These are phyloP conservation scores for Poterioochromonas sp. DNA, from an alignment of 352 stramenopile genomes.

Conservation along the genomic window DNA sequence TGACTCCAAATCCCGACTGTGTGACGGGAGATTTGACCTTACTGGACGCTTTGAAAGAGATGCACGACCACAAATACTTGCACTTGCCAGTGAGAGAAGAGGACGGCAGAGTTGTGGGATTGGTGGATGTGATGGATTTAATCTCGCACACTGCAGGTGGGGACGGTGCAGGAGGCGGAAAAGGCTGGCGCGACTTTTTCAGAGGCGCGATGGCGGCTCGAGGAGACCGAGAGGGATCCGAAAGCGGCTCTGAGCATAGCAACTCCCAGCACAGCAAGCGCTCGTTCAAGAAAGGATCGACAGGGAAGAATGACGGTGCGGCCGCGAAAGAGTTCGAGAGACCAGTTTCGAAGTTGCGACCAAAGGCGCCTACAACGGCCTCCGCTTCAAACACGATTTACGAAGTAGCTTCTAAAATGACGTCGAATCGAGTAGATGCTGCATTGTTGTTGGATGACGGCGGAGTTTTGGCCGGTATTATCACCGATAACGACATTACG, in stretches of 20 bases:
- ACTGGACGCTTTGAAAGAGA: slow-evolving; percentile 89
- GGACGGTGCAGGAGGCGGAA: neutral
- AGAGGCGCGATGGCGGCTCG: slow-evolving; percentile 23
- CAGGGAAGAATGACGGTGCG: too few species aligned
- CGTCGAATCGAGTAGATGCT: slow-evolving; percentile 74
- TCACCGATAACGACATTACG: slow-evolving; percentile 91
- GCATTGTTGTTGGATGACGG: slow-evolving; percentile 76
- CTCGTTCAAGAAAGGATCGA: too few species aligned
- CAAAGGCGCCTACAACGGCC: slow-evolving; percentile 74
- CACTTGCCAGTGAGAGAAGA: slow-evolving; percentile 86
- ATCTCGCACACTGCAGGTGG: slow-evolving; percentile 50
- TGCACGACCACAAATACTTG: slow-evolving; percentile 92
- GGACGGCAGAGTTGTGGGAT: slow-evolving; percentile 63
- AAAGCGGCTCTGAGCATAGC: too few species aligned
- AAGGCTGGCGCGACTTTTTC: slow-evolving; percentile 10
- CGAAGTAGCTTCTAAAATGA: slow-evolving; percentile 70
- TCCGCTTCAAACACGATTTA: slow-evolving; percentile 63
- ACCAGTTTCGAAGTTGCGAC: slow-evolving; percentile 53
- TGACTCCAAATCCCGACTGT: slow-evolving; percentile 89
- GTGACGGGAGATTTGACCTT: slow-evolving; percentile 79
- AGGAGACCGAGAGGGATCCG: too few species aligned
- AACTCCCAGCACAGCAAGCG: too few species aligned
- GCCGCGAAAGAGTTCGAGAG: slow-evolving; percentile 41
- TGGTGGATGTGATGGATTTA: slow-evolving; percentile 90
- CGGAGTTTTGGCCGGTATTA: slow-evolving; percentile 80